Percentiles rank a stretch among this genome's conserved stretches.
Evolutionary conservation across 2,329 filamentous ascomycete species (phyloP).

Genomic region (Exophiala sideris): DNA sequence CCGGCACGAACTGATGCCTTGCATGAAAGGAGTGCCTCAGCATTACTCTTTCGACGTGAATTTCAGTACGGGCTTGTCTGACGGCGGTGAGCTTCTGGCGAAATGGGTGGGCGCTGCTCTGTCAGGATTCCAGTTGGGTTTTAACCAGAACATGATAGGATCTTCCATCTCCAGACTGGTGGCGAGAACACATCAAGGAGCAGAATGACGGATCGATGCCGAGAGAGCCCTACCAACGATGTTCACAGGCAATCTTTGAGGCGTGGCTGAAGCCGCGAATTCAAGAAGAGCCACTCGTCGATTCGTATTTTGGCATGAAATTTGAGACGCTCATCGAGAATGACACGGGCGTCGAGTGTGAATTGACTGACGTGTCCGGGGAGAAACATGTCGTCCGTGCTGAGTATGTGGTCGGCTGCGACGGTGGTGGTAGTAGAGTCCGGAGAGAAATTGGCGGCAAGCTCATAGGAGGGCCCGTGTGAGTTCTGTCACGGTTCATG

Average conservation of each 20-base stretch:
- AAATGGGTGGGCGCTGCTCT: conserved; percentile 14
- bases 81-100: conserved; percentile 8
- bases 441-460: conserved; percentile 27
- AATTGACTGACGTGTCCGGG: conserved; percentile 23
- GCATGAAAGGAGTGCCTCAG: conserved; percentile 10
- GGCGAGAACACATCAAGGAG: conserved; percentile 25
- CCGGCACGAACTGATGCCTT: background rate
- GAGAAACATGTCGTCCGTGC: conserved; percentile 24
- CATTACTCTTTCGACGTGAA: conserved; percentile 16
- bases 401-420: conserved; percentile 31
- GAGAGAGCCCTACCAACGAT: conserved; percentile 33
- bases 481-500: conserved; percentile 6
- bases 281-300: conserved; percentile 27
- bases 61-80: conserved; percentile 11
- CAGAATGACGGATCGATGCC: conserved; percentile 36
- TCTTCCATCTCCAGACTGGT: conserved; percentile 16
- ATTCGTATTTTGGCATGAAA: conserved; percentile 32
- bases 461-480: conserved; percentile 31
- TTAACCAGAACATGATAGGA: background rate
- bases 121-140: no score
- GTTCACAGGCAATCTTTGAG: conserved; percentile 36
- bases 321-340: conserved; percentile 24
- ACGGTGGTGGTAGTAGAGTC: conserved; percentile 31
- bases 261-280: conserved; percentile 33
- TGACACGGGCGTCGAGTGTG: conserved; percentile 19